Conservation (phyloP, 495 filamentous ascomycete genomes). For the Clavariopsis aquatica region DNA sequence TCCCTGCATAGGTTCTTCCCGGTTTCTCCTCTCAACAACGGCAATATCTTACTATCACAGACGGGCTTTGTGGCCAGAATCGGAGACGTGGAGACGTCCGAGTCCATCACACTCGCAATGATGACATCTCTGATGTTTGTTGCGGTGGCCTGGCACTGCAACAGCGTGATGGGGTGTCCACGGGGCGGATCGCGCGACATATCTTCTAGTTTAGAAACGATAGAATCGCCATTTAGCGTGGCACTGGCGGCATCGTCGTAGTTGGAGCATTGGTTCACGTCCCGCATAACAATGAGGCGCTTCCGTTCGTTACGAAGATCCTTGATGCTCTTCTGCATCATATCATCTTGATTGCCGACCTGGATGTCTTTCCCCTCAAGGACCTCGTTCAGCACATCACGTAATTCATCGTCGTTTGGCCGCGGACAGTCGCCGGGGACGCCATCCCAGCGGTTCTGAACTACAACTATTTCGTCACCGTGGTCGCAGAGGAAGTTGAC, state of each 20-base stretch:
- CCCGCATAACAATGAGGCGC: slow-evolving; percentile 52
- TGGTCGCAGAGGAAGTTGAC: slow-evolving; percentile 51
- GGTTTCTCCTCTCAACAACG: slow-evolving; percentile 51
- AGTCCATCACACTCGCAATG: slow-evolving; percentile 50
- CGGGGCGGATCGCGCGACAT: slow-evolving; percentile 46
- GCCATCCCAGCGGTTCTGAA: slow-evolving; percentile 57
- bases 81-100: slow-evolving; percentile 49
- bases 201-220: slow-evolving; percentile 49
- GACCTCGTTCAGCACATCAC: slow-evolving; percentile 47
- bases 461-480: slow-evolving; percentile 53
- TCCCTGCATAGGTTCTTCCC: slow-evolving; percentile 44
- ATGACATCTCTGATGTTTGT: slow-evolving; percentile 54
- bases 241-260: slow-evolving; percentile 57
- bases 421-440: slow-evolving; percentile 51
- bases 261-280: slow-evolving; percentile 51
- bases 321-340: slow-evolving; percentile 42
- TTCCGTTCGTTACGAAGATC: slow-evolving; percentile 48
- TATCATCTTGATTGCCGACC: slow-evolving; percentile 34
- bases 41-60: slow-evolving; percentile 55
- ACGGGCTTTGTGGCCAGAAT: slow-evolving; percentile 54
- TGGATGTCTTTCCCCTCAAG: slow-evolving; percentile 17
- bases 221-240: slow-evolving; percentile 51
- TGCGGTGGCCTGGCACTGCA: slow-evolving; percentile 59
- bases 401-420: slow-evolving; percentile 50
- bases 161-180: slow-evolving; percentile 48